Percentiles rank a stretch among this genome's conserved stretches.
These are phyloP conservation scores for Achlya hypogyna DNA, from an alignment of 352 stramenopile genomes.

Conservation along the genomic window DNA sequence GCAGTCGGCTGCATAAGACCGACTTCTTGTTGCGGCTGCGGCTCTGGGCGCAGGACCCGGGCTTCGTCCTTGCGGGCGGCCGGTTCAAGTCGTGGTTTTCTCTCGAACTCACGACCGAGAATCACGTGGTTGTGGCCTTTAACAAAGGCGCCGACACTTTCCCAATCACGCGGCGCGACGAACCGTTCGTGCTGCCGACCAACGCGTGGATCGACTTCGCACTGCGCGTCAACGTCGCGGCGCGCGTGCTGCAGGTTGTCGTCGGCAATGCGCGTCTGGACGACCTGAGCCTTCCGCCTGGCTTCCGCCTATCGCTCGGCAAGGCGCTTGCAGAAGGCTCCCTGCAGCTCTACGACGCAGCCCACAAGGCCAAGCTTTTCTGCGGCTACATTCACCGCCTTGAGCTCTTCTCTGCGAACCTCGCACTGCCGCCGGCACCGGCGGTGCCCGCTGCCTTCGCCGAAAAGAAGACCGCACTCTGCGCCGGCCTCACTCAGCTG, in stretches of 20 bases:
- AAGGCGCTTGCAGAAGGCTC: neutral
- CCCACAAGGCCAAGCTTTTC: neutral
- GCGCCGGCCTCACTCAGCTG: neutral
- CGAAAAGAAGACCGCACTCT: neutral
- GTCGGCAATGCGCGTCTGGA: neutral
- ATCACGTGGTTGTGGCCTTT: neutral
- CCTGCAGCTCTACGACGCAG: neutral
- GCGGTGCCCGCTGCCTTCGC: neutral
- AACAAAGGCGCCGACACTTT: constrained; percentile 3
- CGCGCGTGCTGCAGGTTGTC: neutral
- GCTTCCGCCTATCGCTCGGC: neutral
- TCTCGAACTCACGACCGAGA: neutral
- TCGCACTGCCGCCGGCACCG: neutral
- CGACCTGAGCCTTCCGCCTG: neutral
- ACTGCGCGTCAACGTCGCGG: neutral
- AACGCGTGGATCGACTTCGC: neutral
- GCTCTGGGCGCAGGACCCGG: neutral
- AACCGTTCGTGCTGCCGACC: neutral
- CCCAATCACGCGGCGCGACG: neutral
- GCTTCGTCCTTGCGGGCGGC: neutral
- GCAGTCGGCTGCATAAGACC: neutral
- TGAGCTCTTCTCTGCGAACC: neutral
- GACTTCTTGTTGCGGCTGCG: neutral
- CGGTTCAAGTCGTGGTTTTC: neutral
- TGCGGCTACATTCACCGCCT: constrained; percentile 1